These are phyloP conservation scores for Teratosphaeriaceae sp. DNA, from an alignment of 2,329 filamentous ascomycete genomes.

Conservation along the genomic window DNA sequence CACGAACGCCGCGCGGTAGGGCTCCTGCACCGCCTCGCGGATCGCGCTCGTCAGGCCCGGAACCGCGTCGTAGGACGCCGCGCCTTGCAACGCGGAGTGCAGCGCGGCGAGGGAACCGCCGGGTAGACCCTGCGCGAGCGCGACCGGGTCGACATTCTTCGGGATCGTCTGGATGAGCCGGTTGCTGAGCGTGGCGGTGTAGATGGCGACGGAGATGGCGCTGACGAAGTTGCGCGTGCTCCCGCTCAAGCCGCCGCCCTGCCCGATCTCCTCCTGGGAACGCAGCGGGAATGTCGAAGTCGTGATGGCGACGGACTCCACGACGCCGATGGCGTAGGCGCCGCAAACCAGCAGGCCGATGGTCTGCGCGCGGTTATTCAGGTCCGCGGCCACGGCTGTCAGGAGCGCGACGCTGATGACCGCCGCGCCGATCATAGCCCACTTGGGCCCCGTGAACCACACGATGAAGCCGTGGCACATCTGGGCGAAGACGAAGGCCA, in stretches of 20 bases:
- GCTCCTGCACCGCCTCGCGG: constrained; percentile 14
- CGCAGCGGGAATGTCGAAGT: constrained; percentile 22
- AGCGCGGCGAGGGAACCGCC: constrained; percentile 12
- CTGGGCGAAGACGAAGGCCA: constrained; percentile 23
- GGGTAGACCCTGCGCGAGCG: constrained; percentile 13
- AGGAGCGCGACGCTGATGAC: constrained; percentile 17
- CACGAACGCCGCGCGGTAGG: constrained; percentile 16
- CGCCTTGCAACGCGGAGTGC: constrained; percentile 12
- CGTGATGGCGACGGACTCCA: constrained; percentile 19
- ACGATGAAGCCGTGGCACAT: constrained; percentile 22
- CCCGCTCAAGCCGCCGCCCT: constrained; percentile 18
- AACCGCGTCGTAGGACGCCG: constrained; percentile 12
- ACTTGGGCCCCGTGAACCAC: constrained; percentile 20
- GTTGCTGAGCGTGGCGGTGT: constrained; percentile 19
- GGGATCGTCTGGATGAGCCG: constrained; percentile 16
- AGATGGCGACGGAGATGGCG: constrained; percentile 19
- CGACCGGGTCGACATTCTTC: constrained; percentile 15
- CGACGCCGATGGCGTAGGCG: constrained; percentile 18
- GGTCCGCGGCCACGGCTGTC: constrained; percentile 16
- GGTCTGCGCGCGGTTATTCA: constrained; percentile 16
- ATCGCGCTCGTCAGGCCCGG: constrained; percentile 18
- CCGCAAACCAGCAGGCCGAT: constrained; percentile 18
- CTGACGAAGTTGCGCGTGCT: constrained; percentile 19
- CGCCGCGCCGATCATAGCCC: constrained; percentile 21
- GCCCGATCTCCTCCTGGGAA: constrained; percentile 22